A percentile compares a stretch with the other conserved stretches of the same genome.
Conservation (phyloP, 2,329 filamentous ascomycete genomes). For the Colletotrichum plurivorum region DNA sequence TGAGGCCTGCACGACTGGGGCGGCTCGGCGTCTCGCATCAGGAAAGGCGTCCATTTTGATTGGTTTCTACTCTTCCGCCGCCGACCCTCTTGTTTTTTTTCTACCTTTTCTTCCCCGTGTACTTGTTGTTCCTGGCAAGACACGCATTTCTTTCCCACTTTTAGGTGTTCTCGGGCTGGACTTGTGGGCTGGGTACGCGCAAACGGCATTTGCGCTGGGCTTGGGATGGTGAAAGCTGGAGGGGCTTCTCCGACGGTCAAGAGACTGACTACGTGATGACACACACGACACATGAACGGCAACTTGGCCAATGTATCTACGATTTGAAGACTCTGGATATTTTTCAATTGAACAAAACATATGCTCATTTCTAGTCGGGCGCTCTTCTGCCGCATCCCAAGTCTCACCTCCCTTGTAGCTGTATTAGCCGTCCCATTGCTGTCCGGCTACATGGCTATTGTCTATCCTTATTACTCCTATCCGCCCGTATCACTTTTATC, state of each 20-base stretch:
- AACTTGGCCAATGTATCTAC: slow-evolving; percentile 2
- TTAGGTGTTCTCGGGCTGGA: slow-evolving; percentile 2
- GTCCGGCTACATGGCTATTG: too few species aligned
- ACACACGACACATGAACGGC: background rate
- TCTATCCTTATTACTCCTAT: too few species aligned
- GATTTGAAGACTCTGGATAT: background rate
- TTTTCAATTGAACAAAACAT: slow-evolving; percentile 24
- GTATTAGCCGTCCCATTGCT: too few species aligned
- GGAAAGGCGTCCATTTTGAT: slow-evolving; percentile 6
- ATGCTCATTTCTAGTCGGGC: background rate
- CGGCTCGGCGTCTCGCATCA: slow-evolving; percentile 31
- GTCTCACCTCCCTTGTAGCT: too few species aligned
- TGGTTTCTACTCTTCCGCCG: background rate
- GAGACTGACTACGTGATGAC: slow-evolving; percentile 8
- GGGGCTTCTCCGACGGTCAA: background rate
- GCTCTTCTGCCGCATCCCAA: too few species aligned
- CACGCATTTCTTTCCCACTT: background rate
- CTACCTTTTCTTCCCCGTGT: background rate
- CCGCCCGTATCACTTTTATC: too few species aligned
- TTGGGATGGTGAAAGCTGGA: background rate
- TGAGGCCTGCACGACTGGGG: background rate
- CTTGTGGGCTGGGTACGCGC: background rate
- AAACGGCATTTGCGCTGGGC: background rate
- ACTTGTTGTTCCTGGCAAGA: background rate
- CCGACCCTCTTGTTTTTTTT: background rate